Evolutionary conservation across 2,329 filamentous ascomycete species (phyloP).

Genomic region (Lecanicillium sp.): DNA sequence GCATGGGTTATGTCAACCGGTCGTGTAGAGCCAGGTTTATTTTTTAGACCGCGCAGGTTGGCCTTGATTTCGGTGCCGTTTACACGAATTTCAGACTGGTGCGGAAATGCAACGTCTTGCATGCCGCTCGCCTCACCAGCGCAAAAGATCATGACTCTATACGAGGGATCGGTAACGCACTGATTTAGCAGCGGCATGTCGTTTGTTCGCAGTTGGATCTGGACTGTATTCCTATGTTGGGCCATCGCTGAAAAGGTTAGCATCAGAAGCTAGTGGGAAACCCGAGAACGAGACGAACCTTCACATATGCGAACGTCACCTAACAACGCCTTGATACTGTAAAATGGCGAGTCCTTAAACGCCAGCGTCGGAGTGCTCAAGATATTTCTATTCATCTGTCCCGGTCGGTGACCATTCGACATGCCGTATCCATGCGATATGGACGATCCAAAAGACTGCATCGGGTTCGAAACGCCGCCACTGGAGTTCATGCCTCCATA

Average conservation of each 20-base stretch:
- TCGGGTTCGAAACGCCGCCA: constrained; percentile 7
- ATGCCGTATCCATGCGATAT: constrained; percentile 5
- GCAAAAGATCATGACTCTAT: constrained; percentile 78
- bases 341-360: constrained; percentile 78
- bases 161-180: constrained; percentile 50
- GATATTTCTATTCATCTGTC: constrained; percentile 10
- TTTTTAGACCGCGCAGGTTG: constrained; percentile 92
- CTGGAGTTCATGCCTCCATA: constrained; percentile 1
- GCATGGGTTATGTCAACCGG: constrained; percentile 82
- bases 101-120: constrained; percentile 81
- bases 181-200: constrained; percentile 44
- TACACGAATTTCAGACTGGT: constrained; percentile 86
- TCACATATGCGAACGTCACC: constrained; percentile 61
- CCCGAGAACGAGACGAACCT: constrained; percentile 40
- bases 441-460: constrained; percentile 6
- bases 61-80: constrained; percentile 83
- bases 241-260: constrained; percentile 45
- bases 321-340: constrained; percentile 58
- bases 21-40: constrained; percentile 88
- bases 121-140: constrained; percentile 52
- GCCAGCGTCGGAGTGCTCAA: constrained; percentile 12
- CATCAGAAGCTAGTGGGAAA: too few species aligned
- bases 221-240: constrained; percentile 41
- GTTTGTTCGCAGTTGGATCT: constrained; percentile 37
- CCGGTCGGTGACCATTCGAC: constrained; percentile 14